These are phyloP conservation scores for Blastobotrys terrestris DNA, from an alignment of 805 yeast genomes.

Conservation along the genomic window DNA sequence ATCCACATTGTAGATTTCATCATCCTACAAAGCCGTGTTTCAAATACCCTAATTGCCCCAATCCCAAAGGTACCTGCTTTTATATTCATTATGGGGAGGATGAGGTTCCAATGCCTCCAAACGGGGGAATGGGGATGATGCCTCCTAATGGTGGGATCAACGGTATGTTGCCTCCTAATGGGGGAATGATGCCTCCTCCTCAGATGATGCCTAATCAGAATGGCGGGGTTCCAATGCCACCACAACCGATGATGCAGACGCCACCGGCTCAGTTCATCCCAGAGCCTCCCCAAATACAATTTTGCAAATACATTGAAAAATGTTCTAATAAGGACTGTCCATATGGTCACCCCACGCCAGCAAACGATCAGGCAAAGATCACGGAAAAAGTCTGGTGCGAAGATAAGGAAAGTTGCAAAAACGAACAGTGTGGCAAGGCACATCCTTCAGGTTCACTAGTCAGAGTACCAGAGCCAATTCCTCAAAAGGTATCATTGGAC, in stretches of 20 bases:
- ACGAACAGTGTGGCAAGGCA: slow-evolving; percentile 60
- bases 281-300: slow-evolving; percentile 20
- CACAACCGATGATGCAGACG: slow-evolving; percentile 8
- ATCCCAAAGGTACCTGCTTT: slow-evolving; percentile 75
- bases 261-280: slow-evolving; percentile 35
- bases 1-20: slow-evolving; percentile 52
- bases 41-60: slow-evolving; percentile 71
- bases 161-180: not conserved
- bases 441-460: slow-evolving; percentile 72
- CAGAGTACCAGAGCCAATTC: slow-evolving; percentile 23
- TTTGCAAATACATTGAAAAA: slow-evolving; percentile 70
- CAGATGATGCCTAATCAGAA: not conserved
- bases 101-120: slow-evolving; percentile 9
- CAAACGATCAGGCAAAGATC: slow-evolving; percentile 67
- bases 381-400: slow-evolving; percentile 66
- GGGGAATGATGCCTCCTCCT: slow-evolving; percentile 5
- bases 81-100: slow-evolving; percentile 84
- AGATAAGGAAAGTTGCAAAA: slow-evolving; percentile 56
- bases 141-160: slow-evolving; percentile 1
- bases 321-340: slow-evolving; percentile 80
- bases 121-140: not conserved
- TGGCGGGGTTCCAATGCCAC: slow-evolving; percentile 5
- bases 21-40: slow-evolving; percentile 78
- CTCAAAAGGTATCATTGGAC: slow-evolving; percentile 57
- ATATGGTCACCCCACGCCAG: slow-evolving; percentile 89